phyloP scores from a whole-genome alignment of 179 eudicot genomes.

The Silene coronaria region DNA sequence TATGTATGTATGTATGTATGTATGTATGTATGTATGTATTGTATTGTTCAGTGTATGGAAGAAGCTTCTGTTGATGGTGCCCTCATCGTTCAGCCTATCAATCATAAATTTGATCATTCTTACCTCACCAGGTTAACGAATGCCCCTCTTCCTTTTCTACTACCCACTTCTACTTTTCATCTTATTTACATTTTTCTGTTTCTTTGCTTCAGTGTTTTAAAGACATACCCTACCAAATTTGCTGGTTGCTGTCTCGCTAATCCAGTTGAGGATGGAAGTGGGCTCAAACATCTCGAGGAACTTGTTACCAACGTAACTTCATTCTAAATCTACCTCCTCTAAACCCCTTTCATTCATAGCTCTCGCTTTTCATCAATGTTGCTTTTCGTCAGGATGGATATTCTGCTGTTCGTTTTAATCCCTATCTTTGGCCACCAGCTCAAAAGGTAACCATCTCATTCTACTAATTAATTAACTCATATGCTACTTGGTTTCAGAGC shows the following conservation, averaged over 20 bases:
- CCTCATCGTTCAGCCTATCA: conserved; percentile 82
- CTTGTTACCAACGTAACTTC: conserved; percentile 54
- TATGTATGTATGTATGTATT: no score
- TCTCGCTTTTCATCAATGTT: conserved; percentile 9
- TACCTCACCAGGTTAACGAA: conserved; percentile 93
- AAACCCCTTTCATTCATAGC: neutral
- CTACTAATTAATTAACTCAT: no score
- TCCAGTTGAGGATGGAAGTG: conserved; percentile 83
- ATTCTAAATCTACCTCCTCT: no score
- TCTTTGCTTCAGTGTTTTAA: conserved; percentile 47
- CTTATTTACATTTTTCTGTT: no score
- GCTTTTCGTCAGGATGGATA: conserved; percentile 65
- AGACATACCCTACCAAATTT: conserved; percentile 69
- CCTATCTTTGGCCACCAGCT: conserved; percentile 84
- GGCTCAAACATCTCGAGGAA: conserved; percentile 59
- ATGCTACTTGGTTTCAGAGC: no score
- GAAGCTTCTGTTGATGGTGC: conserved; percentile 89
- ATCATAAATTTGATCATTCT: conserved; percentile 85
- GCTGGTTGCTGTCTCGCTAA: conserved; percentile 91
- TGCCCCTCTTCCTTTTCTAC: no score
- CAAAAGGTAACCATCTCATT: conserved; percentile 44
- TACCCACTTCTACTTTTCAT: no score
- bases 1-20: no score
- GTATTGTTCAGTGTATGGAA: conserved; percentile 53
- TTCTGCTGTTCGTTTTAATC: conserved; percentile 95